Conservation (phyloP, 148 eudicot species). For the Suaeda aralocaspica region DNA sequence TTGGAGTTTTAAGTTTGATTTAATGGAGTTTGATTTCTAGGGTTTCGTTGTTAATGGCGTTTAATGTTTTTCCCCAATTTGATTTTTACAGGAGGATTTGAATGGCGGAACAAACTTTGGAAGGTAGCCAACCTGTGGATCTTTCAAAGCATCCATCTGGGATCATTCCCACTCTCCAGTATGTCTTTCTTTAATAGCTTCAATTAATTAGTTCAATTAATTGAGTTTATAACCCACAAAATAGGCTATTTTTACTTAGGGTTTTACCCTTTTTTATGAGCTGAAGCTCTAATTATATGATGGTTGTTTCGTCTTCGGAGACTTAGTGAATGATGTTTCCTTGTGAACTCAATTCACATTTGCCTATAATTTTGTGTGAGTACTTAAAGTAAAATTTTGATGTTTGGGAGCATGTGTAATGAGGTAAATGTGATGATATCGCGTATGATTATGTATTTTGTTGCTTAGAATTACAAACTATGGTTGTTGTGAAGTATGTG, state of each 20-base stretch:
- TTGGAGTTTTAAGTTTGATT: neutral
- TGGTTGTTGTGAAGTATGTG: too few relatives aligned
- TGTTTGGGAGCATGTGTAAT: too few relatives aligned
- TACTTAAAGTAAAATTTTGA: too few relatives aligned
- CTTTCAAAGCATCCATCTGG: constrained; percentile 63
- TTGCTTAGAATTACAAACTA: too few relatives aligned
- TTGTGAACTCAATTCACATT: too few relatives aligned
- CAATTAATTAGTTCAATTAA: neutral
- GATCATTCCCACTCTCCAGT: constrained; percentile 69
- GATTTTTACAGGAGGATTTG: neutral
- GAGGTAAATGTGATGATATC: too few relatives aligned
- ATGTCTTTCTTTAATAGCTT: constrained; percentile 25
- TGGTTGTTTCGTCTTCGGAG: neutral
- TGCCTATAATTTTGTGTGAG: too few relatives aligned
- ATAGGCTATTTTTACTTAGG: neutral
- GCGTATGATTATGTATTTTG: too few relatives aligned
- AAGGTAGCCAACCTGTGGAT: constrained; percentile 71
- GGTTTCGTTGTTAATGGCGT: neutral
- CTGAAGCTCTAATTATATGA: neutral
- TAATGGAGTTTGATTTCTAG: neutral
- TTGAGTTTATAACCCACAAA: neutral
- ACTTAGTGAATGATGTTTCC: neutral
- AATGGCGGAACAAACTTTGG: constrained; percentile 57
- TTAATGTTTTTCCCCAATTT: neutral
- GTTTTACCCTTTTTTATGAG: neutral